Conservation (phyloP, 352 stramenopile species). For the Phytopythium cucurbitacearum region DNA sequence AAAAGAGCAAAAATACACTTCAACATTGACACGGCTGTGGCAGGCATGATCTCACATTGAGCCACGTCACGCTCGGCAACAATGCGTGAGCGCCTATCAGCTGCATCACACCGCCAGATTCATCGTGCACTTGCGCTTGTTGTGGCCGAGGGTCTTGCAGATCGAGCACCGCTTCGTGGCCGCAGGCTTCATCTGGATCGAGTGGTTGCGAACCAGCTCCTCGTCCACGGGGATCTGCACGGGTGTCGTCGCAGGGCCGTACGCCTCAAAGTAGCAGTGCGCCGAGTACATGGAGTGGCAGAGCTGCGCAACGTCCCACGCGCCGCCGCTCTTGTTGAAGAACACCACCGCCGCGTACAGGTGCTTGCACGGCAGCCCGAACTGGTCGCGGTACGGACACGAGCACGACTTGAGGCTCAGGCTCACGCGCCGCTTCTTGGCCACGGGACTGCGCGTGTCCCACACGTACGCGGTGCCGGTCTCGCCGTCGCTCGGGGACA, state of each 20-base stretch:
- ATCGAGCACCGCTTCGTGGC: constrained; percentile 31
- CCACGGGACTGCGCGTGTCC: constrained; percentile 15
- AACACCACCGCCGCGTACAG: constrained; percentile 25
- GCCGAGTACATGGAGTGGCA: constrained; percentile 28
- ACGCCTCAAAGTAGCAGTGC: constrained; percentile 24
- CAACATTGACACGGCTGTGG: neutral
- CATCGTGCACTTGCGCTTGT: constrained; percentile 30
- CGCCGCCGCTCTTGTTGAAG: constrained; percentile 31
- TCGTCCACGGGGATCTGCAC: constrained; percentile 40
- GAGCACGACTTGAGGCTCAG: constrained; percentile 25
- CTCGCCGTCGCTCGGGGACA: constrained; percentile 35
- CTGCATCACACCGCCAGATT: constrained; percentile 12
- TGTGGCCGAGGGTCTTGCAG: constrained; percentile 39
- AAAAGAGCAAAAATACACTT: neutral
- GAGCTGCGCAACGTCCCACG: constrained; percentile 29
- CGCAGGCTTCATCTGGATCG: constrained; percentile 27
- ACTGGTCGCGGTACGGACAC: constrained; percentile 31
- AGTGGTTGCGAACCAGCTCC: constrained; percentile 34
- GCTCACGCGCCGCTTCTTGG: constrained; percentile 38
- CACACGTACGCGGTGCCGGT: constrained; percentile 34
- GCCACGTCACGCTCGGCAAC: no score
- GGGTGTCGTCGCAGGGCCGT: constrained; percentile 18
- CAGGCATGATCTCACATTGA: no score
- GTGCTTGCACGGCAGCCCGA: constrained; percentile 35
- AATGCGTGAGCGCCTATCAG: no score